Percentiles rank a stretch among this genome's conserved stretches.
Conservation (phyloP, 768 basidiomycete species). For the Leccinum longicurvipes region DNA sequence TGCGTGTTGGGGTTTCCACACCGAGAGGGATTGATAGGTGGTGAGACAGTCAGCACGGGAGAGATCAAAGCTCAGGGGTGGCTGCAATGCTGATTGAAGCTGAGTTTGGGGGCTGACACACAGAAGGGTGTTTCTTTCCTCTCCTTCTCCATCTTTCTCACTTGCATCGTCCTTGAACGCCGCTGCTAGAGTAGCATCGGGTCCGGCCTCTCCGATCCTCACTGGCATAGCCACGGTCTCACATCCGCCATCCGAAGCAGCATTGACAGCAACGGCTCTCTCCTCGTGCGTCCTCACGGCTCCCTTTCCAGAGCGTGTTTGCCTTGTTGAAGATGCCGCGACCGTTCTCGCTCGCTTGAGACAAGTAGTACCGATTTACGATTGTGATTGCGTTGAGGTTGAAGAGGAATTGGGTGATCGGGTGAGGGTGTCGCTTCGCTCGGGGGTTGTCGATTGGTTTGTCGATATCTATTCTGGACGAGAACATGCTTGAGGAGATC, state of each 20-base stretch:
- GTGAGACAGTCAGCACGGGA: too few species aligned
- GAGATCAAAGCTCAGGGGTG: too few species aligned
- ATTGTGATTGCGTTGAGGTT: constrained; percentile 14
- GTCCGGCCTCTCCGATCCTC: too few species aligned
- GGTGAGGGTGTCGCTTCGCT: not conserved
- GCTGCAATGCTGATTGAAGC: too few species aligned
- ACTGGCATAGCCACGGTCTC: constrained; percentile 46
- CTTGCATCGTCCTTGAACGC: too few species aligned
- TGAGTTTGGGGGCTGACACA: too few species aligned
- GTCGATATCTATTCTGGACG: not conserved
- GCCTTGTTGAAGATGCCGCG: constrained; percentile 79
- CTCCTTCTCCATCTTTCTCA: too few species aligned
- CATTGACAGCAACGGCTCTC: constrained; percentile 35
- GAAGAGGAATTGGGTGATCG: not conserved
- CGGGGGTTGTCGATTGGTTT: too few species aligned
- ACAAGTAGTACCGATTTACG: constrained; percentile 55
- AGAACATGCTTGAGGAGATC: constrained; percentile 1
- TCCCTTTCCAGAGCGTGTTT: constrained; percentile 79
- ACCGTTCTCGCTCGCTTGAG: constrained; percentile 85
- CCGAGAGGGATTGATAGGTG: too few species aligned
- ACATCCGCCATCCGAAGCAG: constrained; percentile 33
- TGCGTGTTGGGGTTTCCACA: too few species aligned
- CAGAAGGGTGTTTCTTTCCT: too few species aligned
- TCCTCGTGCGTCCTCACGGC: constrained; percentile 86
- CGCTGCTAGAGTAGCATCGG: too few species aligned